Evolutionary conservation across 2,329 filamentous ascomycete species (phyloP).

Genomic region (Ophioceras dolichostomum): DNA sequence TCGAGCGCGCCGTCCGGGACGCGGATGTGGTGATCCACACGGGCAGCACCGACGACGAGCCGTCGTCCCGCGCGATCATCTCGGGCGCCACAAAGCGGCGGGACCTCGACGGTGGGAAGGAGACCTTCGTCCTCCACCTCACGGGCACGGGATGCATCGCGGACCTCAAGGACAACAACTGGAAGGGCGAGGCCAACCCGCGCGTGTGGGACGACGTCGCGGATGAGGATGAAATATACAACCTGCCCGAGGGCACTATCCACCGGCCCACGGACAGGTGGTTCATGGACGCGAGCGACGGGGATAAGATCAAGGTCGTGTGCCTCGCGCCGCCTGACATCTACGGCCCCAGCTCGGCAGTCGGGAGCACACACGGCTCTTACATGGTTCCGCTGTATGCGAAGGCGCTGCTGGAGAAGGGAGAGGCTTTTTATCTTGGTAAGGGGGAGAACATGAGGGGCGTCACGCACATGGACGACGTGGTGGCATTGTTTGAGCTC

Average conservation of each 20-base stretch:
- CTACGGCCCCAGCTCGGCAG: not conserved
- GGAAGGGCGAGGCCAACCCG: slow-evolving; percentile 1
- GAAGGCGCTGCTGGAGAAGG: not conserved
- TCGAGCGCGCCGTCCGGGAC: not conserved
- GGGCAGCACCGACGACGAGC: slow-evolving; percentile 1
- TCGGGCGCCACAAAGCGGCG: not conserved
- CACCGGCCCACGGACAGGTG: not conserved
- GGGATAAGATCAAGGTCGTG: slow-evolving; percentile 1
- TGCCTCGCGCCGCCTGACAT: slow-evolving; percentile 1
- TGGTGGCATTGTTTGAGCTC: slow-evolving; percentile 1
- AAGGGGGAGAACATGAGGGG: not conserved
- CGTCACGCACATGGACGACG: slow-evolving; percentile 3
- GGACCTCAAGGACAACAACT: not conserved
- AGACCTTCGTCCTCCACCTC: slow-evolving; percentile 1
- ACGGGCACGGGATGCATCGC: slow-evolving; percentile 2
- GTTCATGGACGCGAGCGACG: slow-evolving; percentile 1
- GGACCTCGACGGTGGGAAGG: not conserved
- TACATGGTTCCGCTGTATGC: slow-evolving; percentile 1
- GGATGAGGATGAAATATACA: not conserved
- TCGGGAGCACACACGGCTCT: not conserved
- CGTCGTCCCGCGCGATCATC: not conserved
- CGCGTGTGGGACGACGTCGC: slow-evolving; percentile 3
- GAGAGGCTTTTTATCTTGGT: slow-evolving; percentile 2
- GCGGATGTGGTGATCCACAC: slow-evolving; percentile 3
- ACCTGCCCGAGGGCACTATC: not conserved